Evolutionary conservation across 2,329 filamentous ascomycete species (phyloP).

Genomic region (Phialocephala subalpina): DNA sequence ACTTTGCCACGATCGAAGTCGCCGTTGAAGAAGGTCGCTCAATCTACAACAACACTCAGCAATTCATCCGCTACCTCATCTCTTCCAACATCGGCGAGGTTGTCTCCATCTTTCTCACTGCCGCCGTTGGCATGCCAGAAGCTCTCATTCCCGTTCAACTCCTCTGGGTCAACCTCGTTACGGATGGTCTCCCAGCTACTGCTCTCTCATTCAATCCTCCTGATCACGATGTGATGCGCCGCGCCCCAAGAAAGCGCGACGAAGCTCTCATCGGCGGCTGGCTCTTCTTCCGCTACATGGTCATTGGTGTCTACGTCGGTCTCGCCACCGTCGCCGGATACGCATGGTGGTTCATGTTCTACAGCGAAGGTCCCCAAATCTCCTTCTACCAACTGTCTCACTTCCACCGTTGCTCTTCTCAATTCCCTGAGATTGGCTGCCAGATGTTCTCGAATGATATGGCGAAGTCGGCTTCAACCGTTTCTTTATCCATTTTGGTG

Average conservation of each 20-base stretch:
- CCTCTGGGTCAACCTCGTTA: slow-evolving; percentile 98
- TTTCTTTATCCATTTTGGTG: slow-evolving; percentile 90
- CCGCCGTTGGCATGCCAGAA: slow-evolving; percentile 96
- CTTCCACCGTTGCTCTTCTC: slow-evolving; percentile 90
- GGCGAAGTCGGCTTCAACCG: slow-evolving; percentile 89
- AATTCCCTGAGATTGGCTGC: slow-evolving; percentile 91
- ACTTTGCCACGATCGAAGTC: slow-evolving; percentile 96
- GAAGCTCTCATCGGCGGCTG: slow-evolving; percentile 93
- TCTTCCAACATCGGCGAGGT: slow-evolving; percentile 99
- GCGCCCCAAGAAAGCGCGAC: slow-evolving; percentile 88
- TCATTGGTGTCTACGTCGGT: slow-evolving; percentile 95
- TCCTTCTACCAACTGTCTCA: slow-evolving; percentile 87
- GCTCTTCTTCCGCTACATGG: slow-evolving; percentile 97
- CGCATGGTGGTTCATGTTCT: slow-evolving; percentile 99
- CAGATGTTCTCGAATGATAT: slow-evolving; percentile 88
- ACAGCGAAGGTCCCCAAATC: slow-evolving; percentile 88
- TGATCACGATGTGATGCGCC: slow-evolving; percentile 98
- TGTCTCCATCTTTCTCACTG: slow-evolving; percentile 97
- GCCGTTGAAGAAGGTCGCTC: slow-evolving; percentile 97
- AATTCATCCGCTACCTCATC: slow-evolving; percentile 99
- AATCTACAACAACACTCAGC: slow-evolving; percentile 99
- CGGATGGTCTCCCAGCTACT: slow-evolving; percentile 94
- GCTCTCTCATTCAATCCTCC: slow-evolving; percentile 97
- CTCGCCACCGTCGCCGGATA: slow-evolving; percentile 95
- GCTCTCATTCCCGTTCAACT: slow-evolving; percentile 96